Percentiles rank a stretch among this genome's conserved stretches.
Evolutionary conservation across 768 basidiomycete species (phyloP).

Genomic region (Arthromyces matolae): DNA sequence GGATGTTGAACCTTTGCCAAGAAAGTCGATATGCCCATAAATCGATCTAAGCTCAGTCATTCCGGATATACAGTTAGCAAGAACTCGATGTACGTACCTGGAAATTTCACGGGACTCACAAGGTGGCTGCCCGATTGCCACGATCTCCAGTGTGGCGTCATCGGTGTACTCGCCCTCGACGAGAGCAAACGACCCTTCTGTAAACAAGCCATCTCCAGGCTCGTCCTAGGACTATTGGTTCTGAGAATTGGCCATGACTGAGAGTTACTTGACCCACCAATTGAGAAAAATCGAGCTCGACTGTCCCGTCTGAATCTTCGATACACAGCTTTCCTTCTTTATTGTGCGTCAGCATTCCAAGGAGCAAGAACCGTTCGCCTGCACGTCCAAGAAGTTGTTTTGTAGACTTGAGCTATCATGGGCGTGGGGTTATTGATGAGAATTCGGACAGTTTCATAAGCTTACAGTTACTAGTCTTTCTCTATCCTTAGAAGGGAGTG

Average conservation of each 20-base stretch:
- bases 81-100: slow-evolving; percentile 51
- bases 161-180: slow-evolving; percentile 97
- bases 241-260: slow-evolving; percentile 15
- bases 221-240: slow-evolving; percentile 50
- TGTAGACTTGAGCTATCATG: slow-evolving; percentile 78
- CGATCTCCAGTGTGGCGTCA: slow-evolving; percentile 81
- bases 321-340: slow-evolving; percentile 89
- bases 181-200: slow-evolving; percentile 92
- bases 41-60: slow-evolving; percentile 57
- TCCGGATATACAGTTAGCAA: slow-evolving; percentile 1
- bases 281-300: slow-evolving; percentile 84
- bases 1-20: slow-evolving; percentile 92
- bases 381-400: slow-evolving; percentile 92
- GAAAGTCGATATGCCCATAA: slow-evolving; percentile 94
- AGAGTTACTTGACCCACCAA: slow-evolving; percentile 48
- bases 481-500: slow-evolving; percentile 83
- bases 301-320: slow-evolving; percentile 90
- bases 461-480: slow-evolving; percentile 84
- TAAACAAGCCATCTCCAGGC: slow-evolving; percentile 93
- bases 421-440: neutral
- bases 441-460: neutral
- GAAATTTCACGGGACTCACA: slow-evolving; percentile 86
- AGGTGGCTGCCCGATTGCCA: slow-evolving; percentile 96
- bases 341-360: slow-evolving; percentile 88
- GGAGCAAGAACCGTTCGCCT: slow-evolving; percentile 84